Base-by-base conservation (phyloP, 2,329 filamentous ascomycete genomes). In the Aspergillus fumigatiaffinis region DNA sequence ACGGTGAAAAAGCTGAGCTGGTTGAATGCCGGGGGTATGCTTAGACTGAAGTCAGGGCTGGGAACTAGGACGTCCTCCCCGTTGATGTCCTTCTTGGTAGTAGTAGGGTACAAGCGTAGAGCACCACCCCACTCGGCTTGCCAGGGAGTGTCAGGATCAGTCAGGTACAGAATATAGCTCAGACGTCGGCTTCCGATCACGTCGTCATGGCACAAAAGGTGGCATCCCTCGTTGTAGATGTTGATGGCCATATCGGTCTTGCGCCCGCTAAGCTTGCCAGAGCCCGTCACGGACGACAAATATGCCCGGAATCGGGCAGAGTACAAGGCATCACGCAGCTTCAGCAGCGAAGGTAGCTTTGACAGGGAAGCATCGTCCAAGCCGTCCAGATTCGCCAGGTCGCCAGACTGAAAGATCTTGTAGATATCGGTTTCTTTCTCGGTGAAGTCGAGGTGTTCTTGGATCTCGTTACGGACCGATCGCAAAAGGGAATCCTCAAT, bases 191-290 rank as follows among this genome's bases (percentile, higher is more conserved):
- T 96, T n/a, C 94, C 94, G 74, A 99, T 99, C 60, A 99, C 94
- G 76, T 99, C 94, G 80, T 99, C 94, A 71, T 99, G 94, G 76
- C 94, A 97, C 29, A 99, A 82, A 26, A 99, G 82, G 73, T 95
- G 96, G 72, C 93, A 97, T 44, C 94, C 93, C 4, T 94, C 93
- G 0, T 92, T 97, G 75, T 99, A 99, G 52, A 99, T 87, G 72
- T 99, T 99, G 80, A 99, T 96, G 58, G 94, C 94, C 92, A 99
- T 96, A 76, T 99, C 94, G 20, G 94, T 97, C 82, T 97, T 99
- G 74, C 85, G 85, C 2, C 92, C 94, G 68, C 91, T 96, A 70
- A 99, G 76, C 57, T 91, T 87, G 0, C 94, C 94, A 56, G 91
- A 91, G 58, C 87, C 87, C 14, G 93, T 96, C 69, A 99, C 90